Evolutionary conservation across 805 yeast species (phyloP).

Genomic region (Ogataea saltuana): DNA sequence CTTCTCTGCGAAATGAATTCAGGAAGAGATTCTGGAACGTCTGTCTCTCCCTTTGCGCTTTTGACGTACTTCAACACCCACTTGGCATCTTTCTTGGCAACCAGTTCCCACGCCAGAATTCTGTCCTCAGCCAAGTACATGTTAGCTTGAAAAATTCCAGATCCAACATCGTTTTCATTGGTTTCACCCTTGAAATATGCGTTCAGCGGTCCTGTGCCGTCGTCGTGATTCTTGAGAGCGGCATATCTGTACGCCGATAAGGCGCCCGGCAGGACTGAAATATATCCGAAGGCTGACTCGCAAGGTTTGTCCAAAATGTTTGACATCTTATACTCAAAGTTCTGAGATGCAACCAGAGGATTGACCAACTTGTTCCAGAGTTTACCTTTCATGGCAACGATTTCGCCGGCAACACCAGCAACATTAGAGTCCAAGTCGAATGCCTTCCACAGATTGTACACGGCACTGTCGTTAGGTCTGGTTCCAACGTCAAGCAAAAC

Average conservation of each 20-base stretch:
- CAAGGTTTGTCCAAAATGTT: conserved; percentile 92
- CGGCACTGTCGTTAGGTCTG: conserved; percentile 81
- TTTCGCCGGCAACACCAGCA: conserved; percentile 99
- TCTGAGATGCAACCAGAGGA: conserved; percentile 94
- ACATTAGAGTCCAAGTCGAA: conserved; percentile 95
- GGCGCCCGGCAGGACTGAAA: conserved; percentile 94
- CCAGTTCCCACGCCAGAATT: conserved; percentile 93
- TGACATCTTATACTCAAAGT: conserved; percentile 96
- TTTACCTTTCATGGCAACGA: conserved; percentile 91
- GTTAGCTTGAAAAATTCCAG: conserved; percentile 89
- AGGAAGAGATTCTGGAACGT: conserved; percentile 92
- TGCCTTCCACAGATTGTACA: conserved; percentile 96
- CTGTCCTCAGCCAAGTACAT: conserved; percentile 98
- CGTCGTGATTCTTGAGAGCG: conserved; percentile 80
- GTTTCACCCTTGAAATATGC: conserved; percentile 89
- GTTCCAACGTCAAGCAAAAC: conserved; percentile 96
- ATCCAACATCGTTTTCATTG: conserved; percentile 35
- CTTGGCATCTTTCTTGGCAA: conserved; percentile 76
- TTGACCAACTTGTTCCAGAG: conserved; percentile 78
- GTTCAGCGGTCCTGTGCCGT: conserved; percentile 88
- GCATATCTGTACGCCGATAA: conserved; percentile 89
- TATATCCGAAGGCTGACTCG: conserved; percentile 90
- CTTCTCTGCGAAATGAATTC: conserved; percentile 95
- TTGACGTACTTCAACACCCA: conserved; percentile 93
- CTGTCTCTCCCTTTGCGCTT: conserved; percentile 94